Conservation (phyloP, 768 basidiomycete genomes). For the Boletus reticulatus region DNA sequence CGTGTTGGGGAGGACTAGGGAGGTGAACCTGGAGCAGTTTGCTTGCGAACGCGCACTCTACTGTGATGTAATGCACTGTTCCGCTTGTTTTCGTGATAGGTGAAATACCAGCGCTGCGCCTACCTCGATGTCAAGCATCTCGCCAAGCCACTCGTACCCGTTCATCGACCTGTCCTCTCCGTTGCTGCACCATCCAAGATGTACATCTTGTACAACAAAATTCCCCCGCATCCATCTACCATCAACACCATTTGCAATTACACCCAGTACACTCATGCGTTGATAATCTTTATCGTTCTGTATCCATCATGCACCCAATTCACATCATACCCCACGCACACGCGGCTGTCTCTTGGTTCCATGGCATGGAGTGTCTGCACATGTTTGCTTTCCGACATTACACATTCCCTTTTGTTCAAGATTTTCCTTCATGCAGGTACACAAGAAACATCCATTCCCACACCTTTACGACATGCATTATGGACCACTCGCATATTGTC, state of each 20-base stretch:
- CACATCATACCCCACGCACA: conserved; percentile 26
- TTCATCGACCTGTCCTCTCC: conserved; percentile 1
- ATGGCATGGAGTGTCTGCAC: conserved; percentile 14
- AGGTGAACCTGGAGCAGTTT: conserved; percentile 13
- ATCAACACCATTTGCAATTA: conserved; percentile 16
- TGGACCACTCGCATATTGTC: conserved; percentile 28
- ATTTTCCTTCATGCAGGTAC: conserved; percentile 19
- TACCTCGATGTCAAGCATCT: conserved; percentile 14
- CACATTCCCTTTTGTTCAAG: conserved; percentile 11
- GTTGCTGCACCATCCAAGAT: conserved; percentile 4
- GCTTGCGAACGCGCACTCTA: conserved; percentile 22
- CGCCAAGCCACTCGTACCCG: neutral
- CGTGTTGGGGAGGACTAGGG: conserved; percentile 17
- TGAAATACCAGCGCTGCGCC: conserved; percentile 28
- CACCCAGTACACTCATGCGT: conserved; percentile 29
- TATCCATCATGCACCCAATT: conserved; percentile 32
- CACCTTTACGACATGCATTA: conserved; percentile 28
- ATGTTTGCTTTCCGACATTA: conserved; percentile 9
- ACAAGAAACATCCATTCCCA: conserved; percentile 16
- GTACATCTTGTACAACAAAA: conserved; percentile 25
- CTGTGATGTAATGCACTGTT: conserved; percentile 30
- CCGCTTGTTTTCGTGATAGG: conserved; percentile 27
- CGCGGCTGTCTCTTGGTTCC: conserved; percentile 18
- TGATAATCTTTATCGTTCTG: conserved; percentile 32
- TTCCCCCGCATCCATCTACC: conserved; percentile 7